Conservation (phyloP, 805 yeast species). For the Saturnispora mendoncae region DNA sequence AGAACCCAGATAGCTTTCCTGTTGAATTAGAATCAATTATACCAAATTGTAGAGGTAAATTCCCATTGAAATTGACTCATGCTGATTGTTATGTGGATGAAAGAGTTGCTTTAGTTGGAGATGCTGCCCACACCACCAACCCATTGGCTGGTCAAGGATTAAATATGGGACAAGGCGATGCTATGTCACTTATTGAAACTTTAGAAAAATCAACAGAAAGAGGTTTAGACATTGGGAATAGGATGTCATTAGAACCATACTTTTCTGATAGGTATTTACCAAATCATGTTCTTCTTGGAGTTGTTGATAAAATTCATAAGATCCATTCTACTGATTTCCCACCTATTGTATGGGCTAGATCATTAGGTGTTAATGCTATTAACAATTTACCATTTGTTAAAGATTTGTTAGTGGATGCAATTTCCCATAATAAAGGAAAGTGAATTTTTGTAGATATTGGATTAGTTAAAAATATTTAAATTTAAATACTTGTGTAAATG, state of each 20-base stretch:
- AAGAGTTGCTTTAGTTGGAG: conserved; percentile 89
- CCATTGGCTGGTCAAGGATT: conserved; percentile 98
- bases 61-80: conserved; percentile 82
- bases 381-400: conserved; percentile 60
- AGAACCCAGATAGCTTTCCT: conserved; percentile 45
- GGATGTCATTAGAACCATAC: conserved; percentile 76
- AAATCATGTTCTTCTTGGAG: conserved; percentile 76
- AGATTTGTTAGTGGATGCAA: conserved; percentile 52
- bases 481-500: neutral
- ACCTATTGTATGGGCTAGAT: conserved; percentile 68
- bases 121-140: conserved; percentile 96
- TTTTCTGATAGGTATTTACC: conserved; percentile 73
- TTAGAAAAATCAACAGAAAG: conserved; percentile 61
- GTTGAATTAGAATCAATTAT: conserved; percentile 52
- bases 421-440: conserved; percentile 21
- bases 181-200: conserved; percentile 56
- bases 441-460: too few relatives aligned
- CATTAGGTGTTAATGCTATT: conserved; percentile 64
- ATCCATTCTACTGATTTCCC: conserved; percentile 63
- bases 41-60: conserved; percentile 66
- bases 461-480: too few relatives aligned
- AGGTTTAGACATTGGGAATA: conserved; percentile 83
- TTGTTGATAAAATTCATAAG: conserved; percentile 87
- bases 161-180: conserved; percentile 96
- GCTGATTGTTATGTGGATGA: conserved; percentile 83